Base-by-base conservation (phyloP, 2,329 filamentous ascomycete species). In the Ascochyta pisi region DNA sequence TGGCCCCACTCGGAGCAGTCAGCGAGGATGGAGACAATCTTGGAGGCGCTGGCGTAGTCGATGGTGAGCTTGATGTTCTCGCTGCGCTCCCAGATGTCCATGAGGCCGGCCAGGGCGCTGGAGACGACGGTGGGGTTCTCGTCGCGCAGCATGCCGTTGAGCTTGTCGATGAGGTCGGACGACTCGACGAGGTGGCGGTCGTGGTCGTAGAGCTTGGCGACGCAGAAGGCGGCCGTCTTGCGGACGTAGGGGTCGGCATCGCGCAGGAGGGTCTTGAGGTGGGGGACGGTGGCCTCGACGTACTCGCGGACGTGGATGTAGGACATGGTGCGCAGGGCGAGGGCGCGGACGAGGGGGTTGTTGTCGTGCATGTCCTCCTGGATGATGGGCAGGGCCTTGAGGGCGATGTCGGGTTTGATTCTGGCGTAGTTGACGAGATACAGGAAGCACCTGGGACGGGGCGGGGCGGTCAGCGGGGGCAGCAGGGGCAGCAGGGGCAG, bases 1-100 rank as follows among this genome's bases (percentile, higher is more conserved):
- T 99, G 95, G 38, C 95, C 94, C 95, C 95, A 99, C 83, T 99
- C 95, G 16, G 95, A 98, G 79, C 95, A 98, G 74, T 99, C 95
- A 1, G 95, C 89, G 23, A 99, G 78, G 58, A 99, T 98, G 39
- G 95, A 92, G 33, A 98, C 92, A 82, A 99, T 95, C 79, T 99
- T 99, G 47, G 94, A 98, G 24, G 95, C 95, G 77, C 96, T 99
- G 60, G 87, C 87, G 74, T 99, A 98, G 78, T 99, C 95, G 67
- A 99, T 97, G 3, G 95, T 98, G 61, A 99, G 86, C 75, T 96
- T 97, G 77, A 99, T 99, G 55, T 90, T 92, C 76, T 98, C 94
- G 73, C 93, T 98, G 55, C 94, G 85, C 75, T 98, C 95, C 95
- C 95, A 99, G 45, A 99, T 98, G 76, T 99, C 95, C 86, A 96